Percentiles rank a stretch among this genome's conserved stretches.
These are phyloP conservation scores for Candida jianshihensis DNA, from an alignment of 805 yeast genomes.

Conservation along the genomic window DNA sequence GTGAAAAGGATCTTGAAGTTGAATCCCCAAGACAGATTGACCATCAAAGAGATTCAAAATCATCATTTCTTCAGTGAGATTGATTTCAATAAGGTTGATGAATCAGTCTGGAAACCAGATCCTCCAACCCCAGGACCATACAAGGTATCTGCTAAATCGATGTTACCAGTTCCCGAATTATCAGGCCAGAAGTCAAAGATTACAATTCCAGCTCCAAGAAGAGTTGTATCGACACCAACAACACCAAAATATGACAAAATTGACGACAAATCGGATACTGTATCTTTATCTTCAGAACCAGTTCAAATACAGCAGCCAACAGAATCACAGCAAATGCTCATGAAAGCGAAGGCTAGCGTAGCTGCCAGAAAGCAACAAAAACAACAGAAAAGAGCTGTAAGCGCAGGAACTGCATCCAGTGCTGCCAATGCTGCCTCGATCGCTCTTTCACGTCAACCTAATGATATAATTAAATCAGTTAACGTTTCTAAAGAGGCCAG, in stretches of 20 bases:
- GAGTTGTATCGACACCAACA: slow-evolving; percentile 18
- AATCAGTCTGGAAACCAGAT: slow-evolving; percentile 48
- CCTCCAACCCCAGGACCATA: slow-evolving; percentile 70
- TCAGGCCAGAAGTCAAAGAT: slow-evolving; percentile 20
- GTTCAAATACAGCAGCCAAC: slow-evolving; percentile 14
- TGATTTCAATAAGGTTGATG: slow-evolving; percentile 41
- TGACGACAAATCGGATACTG: not conserved
- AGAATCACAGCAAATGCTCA: slow-evolving; percentile 19
- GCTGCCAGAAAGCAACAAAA: slow-evolving; percentile 23
- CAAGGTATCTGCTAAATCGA: slow-evolving; percentile 67
- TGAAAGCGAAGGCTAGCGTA: slow-evolving; percentile 22
- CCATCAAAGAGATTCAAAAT: slow-evolving; percentile 46
- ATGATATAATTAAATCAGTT: slow-evolving; percentile 19
- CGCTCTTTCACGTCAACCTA: slow-evolving; percentile 22
- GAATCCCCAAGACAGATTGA: slow-evolving; percentile 56
- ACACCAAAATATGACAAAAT: slow-evolving; percentile 15
- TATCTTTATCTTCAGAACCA: slow-evolving; percentile 19
- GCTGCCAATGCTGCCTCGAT: slow-evolving; percentile 23
- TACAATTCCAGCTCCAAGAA: slow-evolving; percentile 15
- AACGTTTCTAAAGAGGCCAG: slow-evolving; percentile 9
- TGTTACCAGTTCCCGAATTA: slow-evolving; percentile 65
- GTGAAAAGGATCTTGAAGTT: slow-evolving; percentile 61
- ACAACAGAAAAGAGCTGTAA: slow-evolving; percentile 1
- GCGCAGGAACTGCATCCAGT: no score
- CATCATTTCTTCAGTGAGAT: slow-evolving; percentile 58